Evolutionary conservation across 2,329 filamentous ascomycete genomes (phyloP).

Genomic region (Xylariaceae sp.): DNA sequence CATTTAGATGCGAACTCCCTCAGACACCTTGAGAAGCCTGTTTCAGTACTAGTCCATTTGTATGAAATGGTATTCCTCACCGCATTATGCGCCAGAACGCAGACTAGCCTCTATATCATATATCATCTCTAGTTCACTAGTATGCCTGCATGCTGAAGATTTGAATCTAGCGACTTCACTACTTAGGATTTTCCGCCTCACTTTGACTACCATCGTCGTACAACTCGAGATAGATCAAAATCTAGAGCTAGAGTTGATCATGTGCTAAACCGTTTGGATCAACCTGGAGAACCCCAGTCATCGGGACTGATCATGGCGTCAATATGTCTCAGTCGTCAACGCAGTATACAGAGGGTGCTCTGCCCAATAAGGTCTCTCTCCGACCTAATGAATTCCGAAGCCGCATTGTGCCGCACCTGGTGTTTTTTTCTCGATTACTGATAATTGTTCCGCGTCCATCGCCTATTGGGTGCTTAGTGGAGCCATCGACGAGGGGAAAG

Average conservation of each 20-base stretch:
- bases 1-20: constrained; percentile 1
- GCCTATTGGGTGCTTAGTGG: constrained; percentile 5
- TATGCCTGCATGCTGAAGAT: background rate
- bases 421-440: background rate
- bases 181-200: background rate
- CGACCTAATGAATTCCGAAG: constrained; percentile 2
- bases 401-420: background rate
- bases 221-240: background rate
- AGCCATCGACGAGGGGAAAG: constrained; percentile 14
- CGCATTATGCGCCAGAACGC: background rate
- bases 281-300: constrained; percentile 20
- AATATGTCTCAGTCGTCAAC: constrained; percentile 17
- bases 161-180: background rate
- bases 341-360: background rate
- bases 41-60: constrained; percentile 15
- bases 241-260: background rate
- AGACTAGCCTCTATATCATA: background rate
- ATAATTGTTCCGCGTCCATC: background rate
- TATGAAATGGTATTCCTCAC: background rate
- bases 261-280: constrained; percentile 19
- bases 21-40: constrained; percentile 4
- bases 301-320: constrained; percentile 3
- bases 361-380: constrained; percentile 8
- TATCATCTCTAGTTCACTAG: background rate
- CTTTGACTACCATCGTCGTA: background rate